phyloP scores from a whole-genome alignment of 495 filamentous ascomycete species.

The Collariella sp. region DNA sequence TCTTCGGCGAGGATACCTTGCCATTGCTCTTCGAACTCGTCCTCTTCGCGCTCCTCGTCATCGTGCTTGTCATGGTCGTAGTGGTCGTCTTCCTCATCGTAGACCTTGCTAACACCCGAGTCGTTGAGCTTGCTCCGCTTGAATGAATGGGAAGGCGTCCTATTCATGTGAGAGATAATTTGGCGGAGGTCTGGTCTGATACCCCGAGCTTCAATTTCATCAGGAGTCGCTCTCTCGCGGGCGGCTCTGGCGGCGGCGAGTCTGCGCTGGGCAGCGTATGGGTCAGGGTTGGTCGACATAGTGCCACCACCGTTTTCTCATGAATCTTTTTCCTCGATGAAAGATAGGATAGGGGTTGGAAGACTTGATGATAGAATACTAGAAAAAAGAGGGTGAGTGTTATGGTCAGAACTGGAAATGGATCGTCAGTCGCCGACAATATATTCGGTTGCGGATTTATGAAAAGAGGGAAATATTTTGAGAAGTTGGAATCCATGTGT shows the following conservation, averaged over 20 bases:
- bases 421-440: background rate
- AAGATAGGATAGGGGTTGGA: background rate
- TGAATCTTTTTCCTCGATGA: background rate
- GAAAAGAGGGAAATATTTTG: background rate
- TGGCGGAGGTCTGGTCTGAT: slow-evolving; percentile 16
- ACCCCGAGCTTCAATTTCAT: slow-evolving; percentile 19
- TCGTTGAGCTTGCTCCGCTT: slow-evolving; percentile 5
- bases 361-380: background rate
- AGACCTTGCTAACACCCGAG: slow-evolving; percentile 2
- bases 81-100: background rate
- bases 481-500: background rate
- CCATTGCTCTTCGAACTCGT: slow-evolving; percentile 10
- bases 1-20: background rate
- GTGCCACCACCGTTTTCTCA: background rate
- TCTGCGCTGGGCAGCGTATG: background rate
- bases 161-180: slow-evolving; percentile 12
- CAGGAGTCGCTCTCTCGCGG: slow-evolving; percentile 15
- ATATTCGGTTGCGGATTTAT: background rate
- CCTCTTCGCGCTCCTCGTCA: slow-evolving; percentile 2
- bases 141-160: background rate
- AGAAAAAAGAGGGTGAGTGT: background rate
- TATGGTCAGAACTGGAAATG: background rate
- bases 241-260: slow-evolving; percentile 5
- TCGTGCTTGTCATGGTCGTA: background rate
- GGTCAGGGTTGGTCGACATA: background rate